Evolutionary conservation across 1,139 yeast genomes (phyloP), one percentile per base, ranked within the genome.

Genomic region (Scheffersomyces illinoinensis): DNA sequence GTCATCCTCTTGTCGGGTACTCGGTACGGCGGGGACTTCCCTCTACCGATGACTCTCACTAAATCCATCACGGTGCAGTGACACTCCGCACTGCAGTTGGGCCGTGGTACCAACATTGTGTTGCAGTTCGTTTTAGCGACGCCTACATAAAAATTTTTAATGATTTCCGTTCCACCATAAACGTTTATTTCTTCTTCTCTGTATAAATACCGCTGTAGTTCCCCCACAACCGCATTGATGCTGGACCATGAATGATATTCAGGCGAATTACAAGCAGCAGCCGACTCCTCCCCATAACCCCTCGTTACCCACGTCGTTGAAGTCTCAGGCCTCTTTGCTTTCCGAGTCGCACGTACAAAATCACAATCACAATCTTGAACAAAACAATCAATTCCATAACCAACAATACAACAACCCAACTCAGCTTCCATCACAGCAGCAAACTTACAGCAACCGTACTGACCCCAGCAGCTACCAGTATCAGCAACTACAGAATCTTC

Each of bases 231-330:
- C 33, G 52, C 23, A 47, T 47, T 54, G 17, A 58, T 57, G 56
- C 33, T 54, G 49, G 61, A 59, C 52, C 43, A 60, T 60, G 62
- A 55, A 58, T 53, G 59, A 57, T 47, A 56, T 54, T n/a, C 54
- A 50, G 20, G 53, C 50, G 52, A 53, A 39, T 49, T 54, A 52
- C 53, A 50, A 46, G 48, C 56, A 12, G 43, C 55, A 53, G 39
- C 24, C 57, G 50, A 49, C 43, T 33, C 17, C 43, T 33, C 17
- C 43, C 43, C 43, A 33, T 4, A 33, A 10, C 43, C 17, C 43
- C 10, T 3, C 43, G 17, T 4, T 33, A 8, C 17, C 43, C 43
- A 33, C 43, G 43, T 14, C 43, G 43, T 33, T 33, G 43, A 33
- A 33, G 43, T 33, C 43, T 8, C 43, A 33, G 17, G 10, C 43